phyloP scores from a whole-genome alignment of 768 basidiomycete genomes.

The Tricholoma saponaceum region DNA sequence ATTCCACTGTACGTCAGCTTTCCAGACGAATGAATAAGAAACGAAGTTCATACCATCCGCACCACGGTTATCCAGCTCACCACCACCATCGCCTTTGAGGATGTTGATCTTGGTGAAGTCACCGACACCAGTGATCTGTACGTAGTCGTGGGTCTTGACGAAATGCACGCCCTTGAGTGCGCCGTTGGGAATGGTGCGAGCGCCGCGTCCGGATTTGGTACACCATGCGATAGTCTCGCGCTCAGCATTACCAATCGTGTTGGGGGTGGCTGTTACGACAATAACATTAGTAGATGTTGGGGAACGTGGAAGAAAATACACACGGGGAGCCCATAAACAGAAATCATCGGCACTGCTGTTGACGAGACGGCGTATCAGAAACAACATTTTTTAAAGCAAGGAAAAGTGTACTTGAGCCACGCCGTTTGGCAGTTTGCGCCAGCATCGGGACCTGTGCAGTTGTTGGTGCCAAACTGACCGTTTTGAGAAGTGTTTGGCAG shows the following conservation, averaged over 20 bases:
- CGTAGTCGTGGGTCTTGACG: constrained; percentile 57
- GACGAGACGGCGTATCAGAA: not conserved
- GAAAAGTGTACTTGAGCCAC: constrained; percentile 52
- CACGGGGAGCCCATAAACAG: constrained; percentile 64
- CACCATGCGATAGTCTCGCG: constrained; percentile 40
- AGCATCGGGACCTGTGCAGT: constrained; percentile 55
- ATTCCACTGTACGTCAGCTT: not conserved
- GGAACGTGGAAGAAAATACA: not conserved
- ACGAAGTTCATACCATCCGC: constrained; percentile 29
- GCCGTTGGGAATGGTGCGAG: constrained; percentile 42
- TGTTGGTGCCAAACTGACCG: constrained; percentile 63
- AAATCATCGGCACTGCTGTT: constrained; percentile 59
- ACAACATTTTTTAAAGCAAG: not conserved
- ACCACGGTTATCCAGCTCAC: constrained; percentile 55
- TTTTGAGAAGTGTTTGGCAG: constrained; percentile 49
- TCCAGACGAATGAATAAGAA: not conserved
- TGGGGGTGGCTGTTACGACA: not conserved
- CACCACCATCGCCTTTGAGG: constrained; percentile 42
- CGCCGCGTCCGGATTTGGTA: constrained; percentile 36
- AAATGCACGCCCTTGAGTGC: constrained; percentile 26
- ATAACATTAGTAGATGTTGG: not conserved
- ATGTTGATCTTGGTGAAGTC: constrained; percentile 60
- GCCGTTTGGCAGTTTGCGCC: constrained; percentile 67
- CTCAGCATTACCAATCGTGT: constrained; percentile 26
- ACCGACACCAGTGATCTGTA: constrained; percentile 57